Evolutionary conservation across 1,284 basidiomycete genomes (phyloP).

Genomic region (Macrocystidia cucumis): DNA sequence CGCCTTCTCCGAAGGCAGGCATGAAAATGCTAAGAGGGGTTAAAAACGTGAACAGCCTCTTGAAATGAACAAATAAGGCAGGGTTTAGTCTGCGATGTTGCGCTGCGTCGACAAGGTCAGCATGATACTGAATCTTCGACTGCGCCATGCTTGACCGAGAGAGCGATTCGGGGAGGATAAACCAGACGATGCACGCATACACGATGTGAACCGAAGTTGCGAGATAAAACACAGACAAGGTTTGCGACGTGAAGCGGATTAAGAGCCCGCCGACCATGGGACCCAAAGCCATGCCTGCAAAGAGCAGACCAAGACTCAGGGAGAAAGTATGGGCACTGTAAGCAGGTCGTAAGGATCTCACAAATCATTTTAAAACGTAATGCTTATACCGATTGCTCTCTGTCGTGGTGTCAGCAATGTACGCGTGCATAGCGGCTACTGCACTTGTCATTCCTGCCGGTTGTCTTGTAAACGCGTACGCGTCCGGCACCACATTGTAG

Average conservation of each 20-base stretch:
- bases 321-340: constrained; percentile 57
- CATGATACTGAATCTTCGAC: constrained; percentile 26
- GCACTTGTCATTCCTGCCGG: constrained; percentile 40
- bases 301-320: constrained; percentile 51
- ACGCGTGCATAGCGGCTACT: constrained; percentile 49
- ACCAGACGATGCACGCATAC: constrained; percentile 43
- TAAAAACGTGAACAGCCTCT: constrained; percentile 47
- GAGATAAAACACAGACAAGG: constrained; percentile 70
- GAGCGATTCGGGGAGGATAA: constrained; percentile 74
- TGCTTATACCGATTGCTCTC: constrained; percentile 34
- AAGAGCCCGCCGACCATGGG: constrained; percentile 66
- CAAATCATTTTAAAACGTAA: not conserved
- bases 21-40: constrained; percentile 60
- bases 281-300: constrained; percentile 63
- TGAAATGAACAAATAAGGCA: constrained; percentile 20
- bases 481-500: too few species aligned
- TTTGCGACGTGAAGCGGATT: constrained; percentile 44
- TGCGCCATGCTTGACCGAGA: constrained; percentile 31
- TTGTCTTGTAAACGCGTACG: not conserved
- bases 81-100: constrained; percentile 18
- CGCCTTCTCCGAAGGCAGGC: constrained; percentile 29
- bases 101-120: constrained; percentile 15
- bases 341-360: constrained; percentile 1
- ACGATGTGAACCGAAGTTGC: constrained; percentile 38
- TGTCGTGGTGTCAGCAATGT: constrained; percentile 52